Percentiles rank a stretch among this genome's conserved stretches.
Evolutionary conservation across 352 stramenopile species (phyloP).

Genomic region (Aphanomyces invadans): DNA sequence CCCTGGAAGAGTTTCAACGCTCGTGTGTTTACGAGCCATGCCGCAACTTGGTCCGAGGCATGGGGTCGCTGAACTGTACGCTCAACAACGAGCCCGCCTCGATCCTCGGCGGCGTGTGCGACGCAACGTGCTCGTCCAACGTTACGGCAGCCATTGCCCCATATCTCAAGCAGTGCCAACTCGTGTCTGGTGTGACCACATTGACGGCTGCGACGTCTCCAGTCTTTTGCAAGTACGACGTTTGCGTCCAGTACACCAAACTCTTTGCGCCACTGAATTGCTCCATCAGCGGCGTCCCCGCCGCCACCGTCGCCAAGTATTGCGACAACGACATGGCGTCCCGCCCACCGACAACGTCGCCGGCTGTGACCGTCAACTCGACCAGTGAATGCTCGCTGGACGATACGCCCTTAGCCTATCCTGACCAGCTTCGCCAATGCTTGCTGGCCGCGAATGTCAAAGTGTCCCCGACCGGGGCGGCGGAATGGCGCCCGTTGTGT

Average conservation of each 20-base stretch:
- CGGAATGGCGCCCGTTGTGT: background rate
- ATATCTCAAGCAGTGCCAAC: background rate
- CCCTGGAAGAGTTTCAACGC: background rate
- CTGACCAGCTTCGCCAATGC: conserved; percentile 1
- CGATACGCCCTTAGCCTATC: background rate
- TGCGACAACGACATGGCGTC: background rate
- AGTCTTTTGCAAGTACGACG: conserved; percentile 1
- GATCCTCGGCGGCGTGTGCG: background rate
- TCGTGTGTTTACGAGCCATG: background rate
- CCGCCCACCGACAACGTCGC: background rate
- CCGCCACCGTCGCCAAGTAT: background rate
- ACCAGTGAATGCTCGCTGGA: background rate
- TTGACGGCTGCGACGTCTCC: background rate
- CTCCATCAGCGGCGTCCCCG: background rate
- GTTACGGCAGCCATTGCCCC: background rate
- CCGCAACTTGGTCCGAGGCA: background rate
- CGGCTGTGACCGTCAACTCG: background rate
- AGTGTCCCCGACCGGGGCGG: background rate
- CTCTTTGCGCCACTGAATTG: background rate
- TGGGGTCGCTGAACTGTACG: background rate
- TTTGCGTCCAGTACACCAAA: background rate
- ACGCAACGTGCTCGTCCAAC: background rate
- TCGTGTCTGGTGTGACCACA: background rate
- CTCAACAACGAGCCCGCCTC: background rate
- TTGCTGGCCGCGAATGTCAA: background rate